Evolutionary conservation across 2,329 filamentous ascomycete genomes (phyloP), one percentile per base, ranked within the genome.

Genomic region (Ophiobolus disseminans): DNA sequence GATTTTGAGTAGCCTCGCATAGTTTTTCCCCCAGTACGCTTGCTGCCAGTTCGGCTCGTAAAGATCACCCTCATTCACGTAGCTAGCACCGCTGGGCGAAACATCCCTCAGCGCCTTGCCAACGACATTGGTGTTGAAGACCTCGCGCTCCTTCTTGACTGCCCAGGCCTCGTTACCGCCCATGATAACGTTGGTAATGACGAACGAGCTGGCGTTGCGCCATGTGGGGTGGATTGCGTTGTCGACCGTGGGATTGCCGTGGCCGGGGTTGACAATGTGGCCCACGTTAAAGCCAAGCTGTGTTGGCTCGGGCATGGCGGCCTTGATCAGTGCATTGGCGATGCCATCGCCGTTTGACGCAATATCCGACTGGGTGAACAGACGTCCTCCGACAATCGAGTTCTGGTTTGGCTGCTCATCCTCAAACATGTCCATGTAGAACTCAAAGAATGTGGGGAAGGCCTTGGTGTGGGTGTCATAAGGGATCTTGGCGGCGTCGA

Each of bases 341-440:
- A 71, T 55, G 31, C 51, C 50, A 23, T 65, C 57, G 21, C 56
- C 65, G 16, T 61, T 50, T 20, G 57, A 53, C 0, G 40, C 45
- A n/a, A 71, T 61, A 17, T 72, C 68, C 26, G 58, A 45, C 16
- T 63, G 61, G 0, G 63, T 65, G 50, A 72, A 70, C 5, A 72
- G 44, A 23, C 68, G 68, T 16, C 69, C 69, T 30, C 69, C 69
- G 10, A 72, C 60, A 9, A 68, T 50, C 0, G 67, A 65, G 30
- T 67, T 59, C 9, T 62, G 56, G 36, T 66, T 64, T 3, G 67
- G 60, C 11, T 45, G 22, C 45, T 72, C 69, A 34, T 72, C 69
- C 42, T 71, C 67, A 40, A 71, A 72, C 58, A 72, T 66, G 50
- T 71, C 69, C 0, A 66, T 59, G 48, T 72, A 72, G 45, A 72